Conservation (phyloP, 805 yeast species). For the Pichia membranifaciens region DNA sequence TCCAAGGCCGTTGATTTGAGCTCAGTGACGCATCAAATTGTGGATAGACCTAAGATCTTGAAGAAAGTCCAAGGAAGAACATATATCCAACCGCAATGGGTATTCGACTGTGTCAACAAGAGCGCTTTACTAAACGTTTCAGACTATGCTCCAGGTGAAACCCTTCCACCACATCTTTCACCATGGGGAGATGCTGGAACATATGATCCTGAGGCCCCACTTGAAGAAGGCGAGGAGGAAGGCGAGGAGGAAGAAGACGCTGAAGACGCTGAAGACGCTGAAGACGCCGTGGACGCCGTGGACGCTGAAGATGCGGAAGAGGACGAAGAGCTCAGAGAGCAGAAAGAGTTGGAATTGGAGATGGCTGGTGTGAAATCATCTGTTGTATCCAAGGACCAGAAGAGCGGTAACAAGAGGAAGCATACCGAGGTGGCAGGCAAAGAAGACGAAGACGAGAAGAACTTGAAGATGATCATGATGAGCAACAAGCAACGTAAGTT, state of each 20-base stretch:
- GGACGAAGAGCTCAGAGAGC: slow-evolving; percentile 53
- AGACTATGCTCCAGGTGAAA: slow-evolving; percentile 87
- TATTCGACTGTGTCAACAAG: slow-evolving; percentile 85
- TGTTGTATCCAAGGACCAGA: slow-evolving; percentile 35
- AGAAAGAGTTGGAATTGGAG: slow-evolving; percentile 84
- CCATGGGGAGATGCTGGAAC: slow-evolving; percentile 98
- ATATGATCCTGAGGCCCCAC: slow-evolving; percentile 71
- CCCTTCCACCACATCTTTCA: slow-evolving; percentile 91
- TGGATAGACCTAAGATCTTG: slow-evolving; percentile 80
- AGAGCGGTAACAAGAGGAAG: slow-evolving; percentile 30
- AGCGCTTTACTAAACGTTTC: slow-evolving; percentile 68
- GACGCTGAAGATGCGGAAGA: slow-evolving; percentile 29
- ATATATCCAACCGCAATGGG: slow-evolving; percentile 97
- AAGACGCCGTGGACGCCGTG: slow-evolving; percentile 45
- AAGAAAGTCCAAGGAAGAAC: slow-evolving; percentile 86
- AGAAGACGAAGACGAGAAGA: slow-evolving; percentile 71
- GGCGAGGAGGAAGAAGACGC: slow-evolving; percentile 45
- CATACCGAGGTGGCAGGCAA: slow-evolving; percentile 41
- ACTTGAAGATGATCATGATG: slow-evolving; percentile 95
- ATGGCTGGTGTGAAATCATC: slow-evolving; percentile 80
- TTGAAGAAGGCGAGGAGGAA: slow-evolving; percentile 35
- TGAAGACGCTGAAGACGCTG: slow-evolving; percentile 48
- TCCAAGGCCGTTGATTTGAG: slow-evolving; percentile 52
- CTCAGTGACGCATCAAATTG: slow-evolving; percentile 84
- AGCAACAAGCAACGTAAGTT: slow-evolving; percentile 90